Base-by-base conservation (phyloP, 495 filamentous ascomycete species). In the Penicillium egyptiacum region DNA sequence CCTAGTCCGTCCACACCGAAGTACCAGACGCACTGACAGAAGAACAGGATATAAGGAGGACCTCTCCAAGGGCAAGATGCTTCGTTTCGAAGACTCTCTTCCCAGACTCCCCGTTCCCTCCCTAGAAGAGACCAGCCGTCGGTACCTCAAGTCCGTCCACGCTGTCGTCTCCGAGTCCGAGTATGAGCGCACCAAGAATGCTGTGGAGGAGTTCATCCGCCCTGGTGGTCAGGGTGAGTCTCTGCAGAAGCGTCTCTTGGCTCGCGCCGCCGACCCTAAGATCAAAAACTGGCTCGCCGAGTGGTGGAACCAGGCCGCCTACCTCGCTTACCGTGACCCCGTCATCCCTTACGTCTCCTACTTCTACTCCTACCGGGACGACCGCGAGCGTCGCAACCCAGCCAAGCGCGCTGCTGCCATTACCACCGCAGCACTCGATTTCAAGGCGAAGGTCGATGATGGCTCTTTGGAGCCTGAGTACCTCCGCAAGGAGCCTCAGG, bases 291-390 rank as follows among this genome's bases (percentile, higher is more conserved):
- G 95, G 95, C 70, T 99, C 17, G 83, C 85, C 57, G 92, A 98
- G 64, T 99, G 95, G 95, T 99, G 95, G 95, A 96, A 97, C 74
- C 81, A 92, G 54, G 82, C 83, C 3, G 92, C 94, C 39, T 99
- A 99, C 75, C 82, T 99, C 53, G 81, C 69, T 56, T 96, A 96
- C 79, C 89, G 93, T 57, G 95, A 97, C 73, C 95, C 95, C 35
- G 90, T 99, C 26, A 89, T 98, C 28, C 95, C 95, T 54, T 99
- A 98, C 70, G 95, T 99, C 61, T 96, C 91, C 70, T 99, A 99
- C 81, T 99, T 99, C 77, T 99, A 99, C 79, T 96, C 91, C 35
- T 93, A 96, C 81, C 84, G 88, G 53, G 95, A 99, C 71, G 95
- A 99, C 70, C 86, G 91, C 49, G 81, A 87, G 65, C 85, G 93